phyloP scores from a whole-genome alignment of 2,329 filamentous ascomycete species.

The Pseudocercospora fuligena region DNA sequence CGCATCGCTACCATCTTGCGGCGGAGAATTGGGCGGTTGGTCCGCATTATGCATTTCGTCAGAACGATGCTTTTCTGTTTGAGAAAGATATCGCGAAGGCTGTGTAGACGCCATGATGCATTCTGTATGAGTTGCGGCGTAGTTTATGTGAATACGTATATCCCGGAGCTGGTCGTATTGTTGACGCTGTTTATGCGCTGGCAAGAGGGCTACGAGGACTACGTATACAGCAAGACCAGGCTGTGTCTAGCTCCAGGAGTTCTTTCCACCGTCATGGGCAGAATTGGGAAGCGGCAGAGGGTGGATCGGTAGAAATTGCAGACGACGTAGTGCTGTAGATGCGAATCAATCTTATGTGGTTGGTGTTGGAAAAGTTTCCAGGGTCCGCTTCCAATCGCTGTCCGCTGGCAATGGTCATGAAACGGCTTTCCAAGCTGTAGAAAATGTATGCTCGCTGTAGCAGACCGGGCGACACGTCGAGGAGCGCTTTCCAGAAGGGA shows the following conservation, averaged over 20 bases:
- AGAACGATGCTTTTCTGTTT: constrained; percentile 26
- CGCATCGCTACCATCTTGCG: constrained; percentile 29
- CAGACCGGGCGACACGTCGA: constrained; percentile 1
- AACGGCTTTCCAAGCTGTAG: not conserved
- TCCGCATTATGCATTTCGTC: constrained; percentile 16
- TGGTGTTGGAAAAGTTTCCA: not conserved
- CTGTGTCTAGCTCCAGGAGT: not conserved
- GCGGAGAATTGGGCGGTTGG: constrained; percentile 20
- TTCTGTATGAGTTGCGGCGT: constrained; percentile 8
- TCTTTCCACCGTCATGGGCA: not conserved
- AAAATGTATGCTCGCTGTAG: not conserved
- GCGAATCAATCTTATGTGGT: not conserved
- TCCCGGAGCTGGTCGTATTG: not conserved
- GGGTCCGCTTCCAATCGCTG: not conserved
- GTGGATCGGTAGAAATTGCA: not conserved
- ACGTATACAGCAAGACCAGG: constrained; percentile 1
- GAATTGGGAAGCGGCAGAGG: not conserved
- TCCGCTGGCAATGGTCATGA: not conserved
- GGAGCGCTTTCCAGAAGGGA: not conserved
- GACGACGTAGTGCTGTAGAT: not conserved
- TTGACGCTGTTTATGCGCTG: not conserved
- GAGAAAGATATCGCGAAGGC: constrained; percentile 31
- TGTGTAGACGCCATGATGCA: constrained; percentile 28
- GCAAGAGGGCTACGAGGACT: not conserved
- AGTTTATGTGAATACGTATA: not conserved